These are phyloP conservation scores for Penicillium sp. DNA, from an alignment of 2,329 filamentous ascomycete genomes.

Conservation along the genomic window DNA sequence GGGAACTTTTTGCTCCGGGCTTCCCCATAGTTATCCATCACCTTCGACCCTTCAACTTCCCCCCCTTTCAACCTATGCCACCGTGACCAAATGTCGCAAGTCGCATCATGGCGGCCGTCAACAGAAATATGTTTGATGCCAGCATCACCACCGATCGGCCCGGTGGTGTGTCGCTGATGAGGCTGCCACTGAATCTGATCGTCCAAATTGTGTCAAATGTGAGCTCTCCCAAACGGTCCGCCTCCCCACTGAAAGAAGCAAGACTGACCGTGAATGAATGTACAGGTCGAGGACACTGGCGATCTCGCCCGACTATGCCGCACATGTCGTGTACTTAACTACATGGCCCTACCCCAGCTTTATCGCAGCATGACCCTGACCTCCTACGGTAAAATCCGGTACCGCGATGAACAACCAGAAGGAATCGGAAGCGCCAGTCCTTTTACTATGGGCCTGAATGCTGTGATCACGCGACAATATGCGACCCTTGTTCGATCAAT, in stretches of 20 bases:
- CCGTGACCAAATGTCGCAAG: conserved; percentile 33
- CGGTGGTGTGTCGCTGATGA: conserved; percentile 37
- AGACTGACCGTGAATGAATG: conserved; percentile 18
- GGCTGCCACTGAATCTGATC: conserved; percentile 62
- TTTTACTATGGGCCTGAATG: conserved; percentile 66
- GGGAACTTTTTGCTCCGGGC: conserved; percentile 24
- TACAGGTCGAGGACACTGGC: conserved; percentile 59
- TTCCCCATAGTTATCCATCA: conserved; percentile 23
- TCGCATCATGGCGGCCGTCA: conserved; percentile 48
- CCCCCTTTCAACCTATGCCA: conserved; percentile 29
- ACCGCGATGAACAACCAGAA: conserved; percentile 61
- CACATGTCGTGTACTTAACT: conserved; percentile 65
- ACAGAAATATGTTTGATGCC: conserved; percentile 48
- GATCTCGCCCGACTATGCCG: conserved; percentile 64
- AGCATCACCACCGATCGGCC: conserved; percentile 36
- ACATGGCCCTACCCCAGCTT: conserved; percentile 66
- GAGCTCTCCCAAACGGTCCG: conserved; percentile 26
- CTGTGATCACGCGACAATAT: conserved; percentile 61
- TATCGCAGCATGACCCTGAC: conserved; percentile 61
- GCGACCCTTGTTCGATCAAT: conserved; percentile 58
- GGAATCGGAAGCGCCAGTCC: conserved; percentile 66
- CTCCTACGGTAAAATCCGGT: conserved; percentile 63
- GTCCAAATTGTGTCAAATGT: conserved; percentile 61
- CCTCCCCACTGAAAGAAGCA: background rate
- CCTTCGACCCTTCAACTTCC: background rate